Evolutionary conservation across 495 filamentous ascomycete genomes (phyloP).

Genomic region (Articulospora tetracladia): DNA sequence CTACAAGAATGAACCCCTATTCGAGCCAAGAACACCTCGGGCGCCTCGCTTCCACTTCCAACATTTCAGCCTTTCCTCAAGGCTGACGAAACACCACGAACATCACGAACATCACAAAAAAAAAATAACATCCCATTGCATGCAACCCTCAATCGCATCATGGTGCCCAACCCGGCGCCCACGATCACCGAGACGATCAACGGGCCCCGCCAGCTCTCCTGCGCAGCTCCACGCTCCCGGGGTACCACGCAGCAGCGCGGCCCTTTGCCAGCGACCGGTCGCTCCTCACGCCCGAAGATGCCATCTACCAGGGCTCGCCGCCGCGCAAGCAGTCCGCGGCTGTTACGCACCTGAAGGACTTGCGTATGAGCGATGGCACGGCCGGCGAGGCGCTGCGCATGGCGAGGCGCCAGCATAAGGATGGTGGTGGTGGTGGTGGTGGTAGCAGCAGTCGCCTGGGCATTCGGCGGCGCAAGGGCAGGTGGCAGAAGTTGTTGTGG

Average conservation of each 20-base stretch:
- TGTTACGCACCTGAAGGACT: conserved; percentile 32
- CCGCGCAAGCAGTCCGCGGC: conserved; percentile 48
- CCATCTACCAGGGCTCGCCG: conserved; percentile 59
- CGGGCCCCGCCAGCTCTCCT: conserved; percentile 18
- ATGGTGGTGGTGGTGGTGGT: conserved; percentile 37
- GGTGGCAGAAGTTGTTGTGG: conserved; percentile 96
- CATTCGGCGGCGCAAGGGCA: conserved; percentile 60
- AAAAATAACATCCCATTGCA: no score
- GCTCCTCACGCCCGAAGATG: conserved; percentile 79
- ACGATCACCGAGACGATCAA: conserved; percentile 15
- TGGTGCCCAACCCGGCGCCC: conserved; percentile 29
- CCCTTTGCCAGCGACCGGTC: conserved; percentile 37
- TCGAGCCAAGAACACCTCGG: background rate
- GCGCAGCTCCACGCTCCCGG: conserved; percentile 17
- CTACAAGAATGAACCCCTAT: background rate
- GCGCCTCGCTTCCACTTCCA: background rate
- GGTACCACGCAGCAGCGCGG: background rate
- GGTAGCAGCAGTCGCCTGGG: conserved; percentile 21
- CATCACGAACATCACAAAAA: background rate
- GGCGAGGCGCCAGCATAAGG: conserved; percentile 42
- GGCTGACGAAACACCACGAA: background rate
- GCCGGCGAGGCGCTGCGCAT: conserved; percentile 13
- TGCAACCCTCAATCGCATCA: conserved; percentile 19
- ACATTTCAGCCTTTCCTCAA: background rate
- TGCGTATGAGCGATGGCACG: conserved; percentile 28